Percentiles rank a stretch among this genome's conserved stretches.
These are phyloP conservation scores for Bryum argenteum DNA, from an alignment of 225 moss, liverwort and hornwort genomes.

Conservation along the genomic window DNA sequence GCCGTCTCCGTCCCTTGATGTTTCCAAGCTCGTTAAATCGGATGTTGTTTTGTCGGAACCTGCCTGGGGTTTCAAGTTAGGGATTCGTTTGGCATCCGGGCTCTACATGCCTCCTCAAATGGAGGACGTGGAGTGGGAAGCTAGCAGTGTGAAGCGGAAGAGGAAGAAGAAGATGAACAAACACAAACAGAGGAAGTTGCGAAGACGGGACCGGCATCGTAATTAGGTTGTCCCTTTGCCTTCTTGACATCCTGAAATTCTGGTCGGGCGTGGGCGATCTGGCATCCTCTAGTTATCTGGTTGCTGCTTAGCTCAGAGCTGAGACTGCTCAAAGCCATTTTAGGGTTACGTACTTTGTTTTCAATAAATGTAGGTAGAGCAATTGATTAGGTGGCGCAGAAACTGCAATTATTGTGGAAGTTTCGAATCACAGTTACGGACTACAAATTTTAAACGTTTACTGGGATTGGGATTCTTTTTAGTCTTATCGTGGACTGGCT, in stretches of 20 bases:
- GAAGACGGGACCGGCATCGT: conserved; percentile 88
- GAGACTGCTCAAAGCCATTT: conserved; percentile 16
- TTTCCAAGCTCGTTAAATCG: conserved; percentile 21
- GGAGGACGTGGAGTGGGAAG: conserved; percentile 52
- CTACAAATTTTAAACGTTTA: conserved; percentile 13
- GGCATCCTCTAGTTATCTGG: conserved; percentile 8
- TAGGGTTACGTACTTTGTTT: neutral
- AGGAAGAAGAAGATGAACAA: conserved; percentile 99
- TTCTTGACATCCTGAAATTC: conserved; percentile 7
- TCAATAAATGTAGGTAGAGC: conserved; percentile 30
- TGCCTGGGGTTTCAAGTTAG: conserved; percentile 48
- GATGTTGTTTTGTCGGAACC: conserved; percentile 24
- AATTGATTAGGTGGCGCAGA: conserved; percentile 20
- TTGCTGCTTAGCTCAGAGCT: conserved; percentile 6
- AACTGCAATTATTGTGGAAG: conserved; percentile 25
- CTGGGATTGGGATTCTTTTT: conserved; percentile 18
- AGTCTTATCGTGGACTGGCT: neutral
- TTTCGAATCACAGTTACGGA: conserved; percentile 20
- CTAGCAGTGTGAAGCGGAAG: conserved; percentile 90
- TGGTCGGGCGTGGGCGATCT: conserved; percentile 13
- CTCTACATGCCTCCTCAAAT: conserved; percentile 49
- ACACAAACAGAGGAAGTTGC: conserved; percentile 97
- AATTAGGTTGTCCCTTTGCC: conserved; percentile 45
- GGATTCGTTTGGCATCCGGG: conserved; percentile 58
- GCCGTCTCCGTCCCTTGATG: conserved; percentile 36